Evolutionary conservation across 805 yeast genomes (phyloP).

Genomic region (Wilhelminamyces savonicus): DNA sequence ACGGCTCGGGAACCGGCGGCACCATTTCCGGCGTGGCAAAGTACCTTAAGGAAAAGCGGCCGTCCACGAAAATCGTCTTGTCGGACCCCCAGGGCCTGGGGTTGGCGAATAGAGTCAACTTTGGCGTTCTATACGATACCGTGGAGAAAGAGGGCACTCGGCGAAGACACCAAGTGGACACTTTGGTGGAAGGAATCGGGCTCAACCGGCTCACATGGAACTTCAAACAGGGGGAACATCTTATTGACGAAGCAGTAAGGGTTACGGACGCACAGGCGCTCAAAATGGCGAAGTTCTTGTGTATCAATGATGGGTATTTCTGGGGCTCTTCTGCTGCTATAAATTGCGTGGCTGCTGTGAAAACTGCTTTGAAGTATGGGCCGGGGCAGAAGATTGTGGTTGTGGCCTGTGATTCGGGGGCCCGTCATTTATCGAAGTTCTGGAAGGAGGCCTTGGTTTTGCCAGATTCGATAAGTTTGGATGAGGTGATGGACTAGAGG

Average conservation of each 20-base stretch:
- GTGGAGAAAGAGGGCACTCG: conserved; percentile 91
- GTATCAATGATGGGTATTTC: conserved; percentile 81
- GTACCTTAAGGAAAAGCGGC: conserved; percentile 38
- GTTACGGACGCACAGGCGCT: conserved; percentile 79
- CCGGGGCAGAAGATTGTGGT: conserved; percentile 71
- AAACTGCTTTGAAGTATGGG: conserved; percentile 38
- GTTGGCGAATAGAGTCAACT: conserved; percentile 72
- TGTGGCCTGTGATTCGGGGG: conserved; percentile 88
- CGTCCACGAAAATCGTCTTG: conserved; percentile 46
- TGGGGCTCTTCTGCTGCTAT: conserved; percentile 93
- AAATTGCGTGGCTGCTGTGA: conserved; percentile 83
- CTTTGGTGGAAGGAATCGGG: conserved; percentile 91
- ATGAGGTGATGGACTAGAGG: conserved; percentile 17
- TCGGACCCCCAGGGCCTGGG: conserved; percentile 99
- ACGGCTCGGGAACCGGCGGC: conserved; percentile 90
- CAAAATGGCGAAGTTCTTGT: conserved; percentile 79
- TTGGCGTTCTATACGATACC: conserved; percentile 88
- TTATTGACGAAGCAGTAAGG: conserved; percentile 71
- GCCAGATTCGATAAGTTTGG: conserved; percentile 29
- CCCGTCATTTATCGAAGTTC: conserved; percentile 84
- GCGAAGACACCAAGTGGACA: conserved; percentile 94
- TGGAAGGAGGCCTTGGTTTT: conserved; percentile 65
- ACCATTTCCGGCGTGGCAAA: conserved; percentile 21
- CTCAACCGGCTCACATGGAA: conserved; percentile 81
- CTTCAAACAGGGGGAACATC: conserved; percentile 62